Conservation (phyloP, 179 eudicot genomes). For the Heliamphora pulchella region DNA sequence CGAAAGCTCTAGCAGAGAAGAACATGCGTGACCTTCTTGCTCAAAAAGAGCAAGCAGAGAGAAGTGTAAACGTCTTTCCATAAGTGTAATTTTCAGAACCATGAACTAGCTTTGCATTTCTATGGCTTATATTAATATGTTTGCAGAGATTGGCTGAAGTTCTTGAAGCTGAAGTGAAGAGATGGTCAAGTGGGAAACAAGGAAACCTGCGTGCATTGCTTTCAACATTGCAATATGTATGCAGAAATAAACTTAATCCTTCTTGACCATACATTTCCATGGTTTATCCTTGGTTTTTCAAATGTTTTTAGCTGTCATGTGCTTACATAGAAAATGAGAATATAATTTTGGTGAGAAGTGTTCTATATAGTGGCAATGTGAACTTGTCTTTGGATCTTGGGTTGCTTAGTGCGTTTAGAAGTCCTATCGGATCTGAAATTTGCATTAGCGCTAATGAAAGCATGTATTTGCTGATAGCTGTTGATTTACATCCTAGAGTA, state of each 20-base stretch:
- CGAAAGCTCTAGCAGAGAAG: constrained; percentile 92
- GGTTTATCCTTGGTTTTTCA: background rate
- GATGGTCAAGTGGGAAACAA: constrained; percentile 98
- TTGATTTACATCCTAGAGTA: too few relatives aligned
- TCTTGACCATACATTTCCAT: background rate
- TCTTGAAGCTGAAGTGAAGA: constrained; percentile 85
- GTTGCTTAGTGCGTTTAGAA: background rate
- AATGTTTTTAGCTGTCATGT: background rate
- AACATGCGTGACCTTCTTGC: constrained; percentile 76
- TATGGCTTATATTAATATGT: constrained; percentile 16
- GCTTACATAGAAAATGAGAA: background rate
- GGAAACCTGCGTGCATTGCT: constrained; percentile 95
- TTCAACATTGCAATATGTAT: constrained; percentile 92
- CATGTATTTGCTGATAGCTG: background rate
- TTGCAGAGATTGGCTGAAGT: constrained; percentile 81
- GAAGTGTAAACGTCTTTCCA: constrained; percentile 43
- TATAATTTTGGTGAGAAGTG: background rate
- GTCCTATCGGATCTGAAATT: background rate
- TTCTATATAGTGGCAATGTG: background rate
- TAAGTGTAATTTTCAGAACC: constrained; percentile 6
- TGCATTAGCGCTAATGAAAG: background rate
- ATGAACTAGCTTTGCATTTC: constrained; percentile 12
- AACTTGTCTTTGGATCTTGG: background rate
- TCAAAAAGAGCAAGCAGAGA: constrained; percentile 83
- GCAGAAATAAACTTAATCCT: constrained; percentile 17